A percentile compares a stretch with the other conserved stretches of the same genome.
These are phyloP conservation scores for Sporothrix humicola DNA, from an alignment of 2,329 filamentous ascomycete species.

Conservation along the genomic window DNA sequence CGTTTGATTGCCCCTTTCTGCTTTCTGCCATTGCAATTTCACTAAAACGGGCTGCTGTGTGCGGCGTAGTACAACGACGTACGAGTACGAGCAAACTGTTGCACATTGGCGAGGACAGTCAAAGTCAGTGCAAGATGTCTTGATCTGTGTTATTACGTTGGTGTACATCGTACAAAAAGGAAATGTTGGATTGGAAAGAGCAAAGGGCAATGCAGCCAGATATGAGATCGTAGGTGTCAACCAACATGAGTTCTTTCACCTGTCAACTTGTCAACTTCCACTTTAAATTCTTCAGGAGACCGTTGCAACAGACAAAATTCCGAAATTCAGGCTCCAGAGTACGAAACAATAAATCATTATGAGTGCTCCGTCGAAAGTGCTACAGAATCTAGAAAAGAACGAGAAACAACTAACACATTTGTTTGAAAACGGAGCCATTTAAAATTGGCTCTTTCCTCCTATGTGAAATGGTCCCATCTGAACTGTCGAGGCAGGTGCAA, in stretches of 20 bases:
- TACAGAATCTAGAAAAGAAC: neutral
- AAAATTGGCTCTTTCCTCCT: conserved; percentile 25
- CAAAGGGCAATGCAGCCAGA: too few relatives aligned
- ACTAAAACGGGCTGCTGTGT: conserved; percentile 13
- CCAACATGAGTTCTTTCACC: neutral
- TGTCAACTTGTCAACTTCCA: neutral
- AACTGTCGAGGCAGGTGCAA: conserved; percentile 6
- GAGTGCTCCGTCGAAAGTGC: conserved; percentile 3
- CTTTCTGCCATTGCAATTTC: conserved; percentile 23
- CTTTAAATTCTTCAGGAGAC: neutral
- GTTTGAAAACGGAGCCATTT: conserved; percentile 13
- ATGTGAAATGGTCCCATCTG: neutral
- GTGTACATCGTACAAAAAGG: neutral
- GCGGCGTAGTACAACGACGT: conserved; percentile 9
- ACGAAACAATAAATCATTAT: too few relatives aligned
- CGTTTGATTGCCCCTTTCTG: conserved; percentile 30
- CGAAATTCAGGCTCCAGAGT: neutral
- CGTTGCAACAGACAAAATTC: conserved; percentile 2
- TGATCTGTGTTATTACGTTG: conserved; percentile 13
- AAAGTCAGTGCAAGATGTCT: neutral
- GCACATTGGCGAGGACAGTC: neutral
- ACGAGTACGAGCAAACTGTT: neutral
- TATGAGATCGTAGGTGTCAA: too few relatives aligned
- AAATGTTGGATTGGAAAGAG: neutral
- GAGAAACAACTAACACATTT: neutral